A percentile compares a stretch with the other conserved stretches of the same genome.
These are phyloP conservation scores for Aspergillus pseudonomiae DNA, from an alignment of 2,329 filamentous ascomycete genomes.

Conservation along the genomic window DNA sequence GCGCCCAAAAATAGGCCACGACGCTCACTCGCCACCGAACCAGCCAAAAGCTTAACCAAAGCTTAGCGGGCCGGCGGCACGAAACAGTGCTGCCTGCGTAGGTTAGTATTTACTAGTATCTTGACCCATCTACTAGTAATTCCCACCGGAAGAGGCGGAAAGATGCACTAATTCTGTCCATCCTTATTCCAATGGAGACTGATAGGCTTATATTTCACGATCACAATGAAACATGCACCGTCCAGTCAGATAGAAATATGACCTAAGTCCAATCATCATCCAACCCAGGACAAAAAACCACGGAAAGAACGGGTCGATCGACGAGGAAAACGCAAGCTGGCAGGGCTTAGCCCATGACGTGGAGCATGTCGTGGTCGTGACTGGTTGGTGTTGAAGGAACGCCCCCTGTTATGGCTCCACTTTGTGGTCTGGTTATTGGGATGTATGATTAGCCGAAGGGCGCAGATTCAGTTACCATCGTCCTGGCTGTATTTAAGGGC, in stretches of 20 bases:
- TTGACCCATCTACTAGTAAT: too few species aligned
- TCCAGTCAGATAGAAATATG: too few species aligned
- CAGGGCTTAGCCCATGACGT: not conserved
- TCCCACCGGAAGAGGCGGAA: not conserved
- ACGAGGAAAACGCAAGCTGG: not conserved
- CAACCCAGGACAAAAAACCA: too few species aligned
- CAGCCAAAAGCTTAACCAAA: not conserved
- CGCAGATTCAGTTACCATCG: not conserved
- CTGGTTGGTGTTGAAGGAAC: not conserved
- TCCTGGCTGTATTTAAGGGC: not conserved
- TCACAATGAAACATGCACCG: too few species aligned
- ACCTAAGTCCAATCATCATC: too few species aligned
- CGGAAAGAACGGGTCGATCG: too few species aligned
- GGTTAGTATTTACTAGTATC: too few species aligned
- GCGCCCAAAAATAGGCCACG: too few species aligned
- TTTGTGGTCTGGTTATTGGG: not conserved
- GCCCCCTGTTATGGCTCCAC: not conserved
- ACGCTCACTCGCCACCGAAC: too few species aligned
- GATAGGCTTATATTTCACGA: too few species aligned
- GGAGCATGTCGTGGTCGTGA: not conserved
- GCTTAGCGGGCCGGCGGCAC: not conserved
- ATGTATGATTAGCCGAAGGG: not conserved
- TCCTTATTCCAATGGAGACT: fast-evolving
- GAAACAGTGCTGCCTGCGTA: not conserved
- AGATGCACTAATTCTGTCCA: not conserved